Evolutionary conservation across 2,329 filamentous ascomycete genomes (phyloP).

Genomic region (Verticillium klebahnii): DNA sequence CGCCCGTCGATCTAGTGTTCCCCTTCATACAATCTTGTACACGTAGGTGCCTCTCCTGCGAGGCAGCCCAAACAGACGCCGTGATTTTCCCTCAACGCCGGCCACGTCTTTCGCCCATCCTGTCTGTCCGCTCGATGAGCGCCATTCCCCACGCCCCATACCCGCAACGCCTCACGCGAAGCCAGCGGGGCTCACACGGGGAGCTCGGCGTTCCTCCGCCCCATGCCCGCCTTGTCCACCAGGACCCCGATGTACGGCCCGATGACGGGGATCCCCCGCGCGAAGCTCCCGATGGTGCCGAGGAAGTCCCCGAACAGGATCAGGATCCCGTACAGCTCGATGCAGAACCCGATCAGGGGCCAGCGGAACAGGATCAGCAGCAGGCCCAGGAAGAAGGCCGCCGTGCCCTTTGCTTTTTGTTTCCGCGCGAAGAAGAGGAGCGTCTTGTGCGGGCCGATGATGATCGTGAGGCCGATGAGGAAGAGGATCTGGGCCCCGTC

Average conservation of each 20-base stretch:
- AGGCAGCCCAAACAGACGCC: slow-evolving; percentile 2
- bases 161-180: background rate
- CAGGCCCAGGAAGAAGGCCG: slow-evolving; percentile 81
- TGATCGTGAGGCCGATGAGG: slow-evolving; percentile 90
- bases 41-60: background rate
- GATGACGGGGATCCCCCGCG: slow-evolving; percentile 76
- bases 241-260: slow-evolving; percentile 77
- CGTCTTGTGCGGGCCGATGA: slow-evolving; percentile 90
- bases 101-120: slow-evolving; percentile 11
- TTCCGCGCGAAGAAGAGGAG: slow-evolving; percentile 89
- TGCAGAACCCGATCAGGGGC: slow-evolving; percentile 83
- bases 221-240: slow-evolving; percentile 66
- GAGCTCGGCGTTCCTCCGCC: slow-evolving; percentile 69
- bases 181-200: slow-evolving; percentile 53
- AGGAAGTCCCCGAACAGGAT: slow-evolving; percentile 95
- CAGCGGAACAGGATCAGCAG: slow-evolving; percentile 82
- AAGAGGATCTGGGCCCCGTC: slow-evolving; percentile 73
- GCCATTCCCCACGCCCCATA: background rate
- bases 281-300: slow-evolving; percentile 85
- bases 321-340: slow-evolving; percentile 91
- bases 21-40: slow-evolving; percentile 2
- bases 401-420: slow-evolving; percentile 88
- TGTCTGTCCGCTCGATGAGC: slow-evolving; percentile 9
- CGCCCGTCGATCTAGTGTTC: background rate
- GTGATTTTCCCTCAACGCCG: slow-evolving; percentile 6